Conservation (phyloP, 345 rosid genomes). For the Bruguiera gymnorhiza region DNA sequence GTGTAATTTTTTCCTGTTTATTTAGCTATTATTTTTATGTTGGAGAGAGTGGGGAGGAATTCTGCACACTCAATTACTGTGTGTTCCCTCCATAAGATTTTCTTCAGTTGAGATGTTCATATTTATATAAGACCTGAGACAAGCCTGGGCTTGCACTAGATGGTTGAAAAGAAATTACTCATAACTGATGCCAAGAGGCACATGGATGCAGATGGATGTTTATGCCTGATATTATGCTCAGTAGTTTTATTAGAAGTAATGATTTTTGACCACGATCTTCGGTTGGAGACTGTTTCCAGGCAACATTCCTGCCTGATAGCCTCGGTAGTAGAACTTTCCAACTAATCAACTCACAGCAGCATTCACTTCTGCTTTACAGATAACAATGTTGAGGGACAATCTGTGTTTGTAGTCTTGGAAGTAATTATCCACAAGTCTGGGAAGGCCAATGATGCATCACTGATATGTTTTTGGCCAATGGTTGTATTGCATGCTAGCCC, state of each 20-base stretch:
- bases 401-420: background rate
- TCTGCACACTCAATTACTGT: background rate
- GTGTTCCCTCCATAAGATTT: background rate
- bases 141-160: background rate
- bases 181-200: background rate
- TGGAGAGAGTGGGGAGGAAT: background rate
- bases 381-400: background rate
- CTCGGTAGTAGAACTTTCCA: slow-evolving; percentile 1
- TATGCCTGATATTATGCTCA: no score
- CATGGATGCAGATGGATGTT: no score
- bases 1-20: slow-evolving; percentile 14
- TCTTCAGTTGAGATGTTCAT: background rate
- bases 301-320: slow-evolving; percentile 5
- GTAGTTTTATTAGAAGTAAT: no score
- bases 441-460: background rate
- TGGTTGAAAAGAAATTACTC: background rate
- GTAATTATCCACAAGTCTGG: background rate
- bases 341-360: no score
- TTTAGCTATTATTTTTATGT: background rate
- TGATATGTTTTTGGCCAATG: background rate
- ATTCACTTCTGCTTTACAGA: background rate
- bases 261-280: no score
- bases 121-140: background rate
- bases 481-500: background rate
- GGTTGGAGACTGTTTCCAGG: slow-evolving; percentile 1